phyloP scores from a whole-genome alignment of 2,329 filamentous ascomycete genomes.

The Fusarium fujikuroi region DNA sequence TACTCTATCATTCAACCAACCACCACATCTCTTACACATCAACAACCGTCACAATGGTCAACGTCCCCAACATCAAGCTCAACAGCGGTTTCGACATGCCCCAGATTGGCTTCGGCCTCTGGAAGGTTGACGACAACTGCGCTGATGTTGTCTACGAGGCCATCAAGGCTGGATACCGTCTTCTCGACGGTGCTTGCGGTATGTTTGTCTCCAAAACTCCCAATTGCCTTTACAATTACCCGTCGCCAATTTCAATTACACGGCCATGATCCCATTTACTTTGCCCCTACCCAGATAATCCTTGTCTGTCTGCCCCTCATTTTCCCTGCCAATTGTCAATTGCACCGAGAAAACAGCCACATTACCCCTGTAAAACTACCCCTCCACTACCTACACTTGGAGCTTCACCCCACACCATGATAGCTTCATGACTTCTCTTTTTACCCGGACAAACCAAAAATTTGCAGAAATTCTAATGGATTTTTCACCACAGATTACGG shows the following conservation, averaged over 20 bases:
- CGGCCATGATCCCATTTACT: slow-evolving; percentile 9
- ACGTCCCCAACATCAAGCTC: slow-evolving; percentile 65
- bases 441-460: neutral
- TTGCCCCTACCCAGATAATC: slow-evolving; percentile 21
- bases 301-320: slow-evolving; percentile 20
- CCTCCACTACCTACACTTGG: slow-evolving; percentile 31
- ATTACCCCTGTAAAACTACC: slow-evolving; percentile 38
- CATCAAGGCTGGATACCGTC: slow-evolving; percentile 71
- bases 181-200: slow-evolving; percentile 71
- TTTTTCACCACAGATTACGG: slow-evolving; percentile 72
- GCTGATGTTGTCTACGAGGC: slow-evolving; percentile 83
- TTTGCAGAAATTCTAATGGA: slow-evolving; percentile 8
- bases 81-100: slow-evolving; percentile 77
- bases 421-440: slow-evolving; percentile 29
- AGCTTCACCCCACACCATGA: slow-evolving; percentile 23
- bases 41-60: slow-evolving; percentile 47
- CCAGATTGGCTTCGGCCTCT: slow-evolving; percentile 80
- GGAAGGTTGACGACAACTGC: slow-evolving; percentile 83
- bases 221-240: slow-evolving; percentile 1
- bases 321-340: slow-evolving; percentile 41
- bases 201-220: slow-evolving; percentile 46
- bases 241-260: slow-evolving; percentile 9
- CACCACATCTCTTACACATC: slow-evolving; percentile 4
- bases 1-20: neutral
- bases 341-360: slow-evolving; percentile 43